Conservation (phyloP, 2,329 filamentous ascomycete genomes). For the Neofusicoccum ribis region DNA sequence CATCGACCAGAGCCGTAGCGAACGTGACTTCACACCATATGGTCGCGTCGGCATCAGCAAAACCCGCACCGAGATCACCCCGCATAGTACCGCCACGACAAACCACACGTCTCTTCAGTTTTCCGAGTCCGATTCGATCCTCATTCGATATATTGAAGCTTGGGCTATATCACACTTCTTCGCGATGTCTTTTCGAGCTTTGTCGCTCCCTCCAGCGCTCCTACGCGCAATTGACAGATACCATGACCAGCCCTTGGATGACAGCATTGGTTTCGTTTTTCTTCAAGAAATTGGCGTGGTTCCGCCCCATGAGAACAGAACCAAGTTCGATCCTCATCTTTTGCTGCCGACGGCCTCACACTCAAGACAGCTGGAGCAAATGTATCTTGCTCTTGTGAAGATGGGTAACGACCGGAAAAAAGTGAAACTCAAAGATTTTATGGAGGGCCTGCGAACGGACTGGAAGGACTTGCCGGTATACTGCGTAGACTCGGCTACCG, state of each 20-base stretch:
- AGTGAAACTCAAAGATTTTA: slow-evolving; percentile 52
- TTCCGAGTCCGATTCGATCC: slow-evolving; percentile 52
- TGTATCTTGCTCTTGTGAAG: slow-evolving; percentile 33
- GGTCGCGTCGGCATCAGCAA: slow-evolving; percentile 44
- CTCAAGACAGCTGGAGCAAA: slow-evolving; percentile 45
- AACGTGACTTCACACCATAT: slow-evolving; percentile 35
- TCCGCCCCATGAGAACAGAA: slow-evolving; percentile 68
- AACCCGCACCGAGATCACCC: slow-evolving; percentile 26
- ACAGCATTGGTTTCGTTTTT: slow-evolving; percentile 61
- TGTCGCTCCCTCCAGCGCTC: slow-evolving; percentile 64
- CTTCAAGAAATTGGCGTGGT: slow-evolving; percentile 75
- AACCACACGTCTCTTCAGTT: slow-evolving; percentile 41
- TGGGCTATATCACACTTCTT: slow-evolving; percentile 49
- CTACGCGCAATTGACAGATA: slow-evolving; percentile 65
- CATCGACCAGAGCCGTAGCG: slow-evolving; percentile 40
- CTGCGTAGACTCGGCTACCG: slow-evolving; percentile 68
- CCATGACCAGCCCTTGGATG: slow-evolving; percentile 49
- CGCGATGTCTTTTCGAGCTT: slow-evolving; percentile 49
- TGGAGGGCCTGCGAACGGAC: slow-evolving; percentile 59
- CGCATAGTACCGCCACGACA: slow-evolving; percentile 25
- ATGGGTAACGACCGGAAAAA: slow-evolving; percentile 26
- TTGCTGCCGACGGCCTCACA: slow-evolving; percentile 52
- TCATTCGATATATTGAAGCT: slow-evolving; percentile 69
- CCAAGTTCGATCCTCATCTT: slow-evolving; percentile 59
- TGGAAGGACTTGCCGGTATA: slow-evolving; percentile 64